These are phyloP conservation scores for Nakazawaea holstii DNA, from an alignment of 805 yeast genomes.

Conservation along the genomic window DNA sequence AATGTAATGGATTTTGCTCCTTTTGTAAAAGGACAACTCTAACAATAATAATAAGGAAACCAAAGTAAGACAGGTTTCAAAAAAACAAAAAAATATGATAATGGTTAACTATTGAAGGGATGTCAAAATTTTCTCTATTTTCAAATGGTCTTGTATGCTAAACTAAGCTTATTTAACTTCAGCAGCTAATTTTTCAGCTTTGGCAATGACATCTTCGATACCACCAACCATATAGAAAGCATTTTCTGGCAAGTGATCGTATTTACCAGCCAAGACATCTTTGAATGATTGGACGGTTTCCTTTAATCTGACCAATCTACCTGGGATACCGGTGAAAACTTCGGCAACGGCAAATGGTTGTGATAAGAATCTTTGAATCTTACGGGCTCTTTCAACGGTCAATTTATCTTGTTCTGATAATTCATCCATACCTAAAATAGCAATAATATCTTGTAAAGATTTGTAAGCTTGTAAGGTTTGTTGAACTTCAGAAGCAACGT, in stretches of 20 bases:
- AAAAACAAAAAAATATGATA: not conserved
- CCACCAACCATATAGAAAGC: conserved; percentile 99
- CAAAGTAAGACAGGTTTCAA: not conserved
- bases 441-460: conserved; percentile 99
- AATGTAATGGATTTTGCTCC: not conserved
- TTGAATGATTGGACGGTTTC: conserved; percentile 93
- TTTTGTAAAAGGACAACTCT: not conserved
- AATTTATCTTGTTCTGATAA: conserved; percentile 97
- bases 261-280: conserved; percentile 97
- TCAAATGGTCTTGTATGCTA: not conserved
- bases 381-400: conserved; percentile 99
- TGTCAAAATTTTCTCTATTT: no score
- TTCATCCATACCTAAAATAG: conserved; percentile 99
- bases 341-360: conserved; percentile 99
- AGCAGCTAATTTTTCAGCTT: conserved; percentile 98
- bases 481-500: conserved; percentile 91
- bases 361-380: conserved; percentile 99
- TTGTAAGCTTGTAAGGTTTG: conserved; percentile 99
- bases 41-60: not conserved
- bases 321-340: conserved; percentile 99
- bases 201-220: conserved; percentile 96
- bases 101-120: no score
- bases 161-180: conserved; percentile 50
- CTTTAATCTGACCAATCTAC: conserved; percentile 94
- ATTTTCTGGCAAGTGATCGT: conserved; percentile 97